Base-by-base conservation (phyloP, 1,284 basidiomycete species). In the Pascua sp. region DNA sequence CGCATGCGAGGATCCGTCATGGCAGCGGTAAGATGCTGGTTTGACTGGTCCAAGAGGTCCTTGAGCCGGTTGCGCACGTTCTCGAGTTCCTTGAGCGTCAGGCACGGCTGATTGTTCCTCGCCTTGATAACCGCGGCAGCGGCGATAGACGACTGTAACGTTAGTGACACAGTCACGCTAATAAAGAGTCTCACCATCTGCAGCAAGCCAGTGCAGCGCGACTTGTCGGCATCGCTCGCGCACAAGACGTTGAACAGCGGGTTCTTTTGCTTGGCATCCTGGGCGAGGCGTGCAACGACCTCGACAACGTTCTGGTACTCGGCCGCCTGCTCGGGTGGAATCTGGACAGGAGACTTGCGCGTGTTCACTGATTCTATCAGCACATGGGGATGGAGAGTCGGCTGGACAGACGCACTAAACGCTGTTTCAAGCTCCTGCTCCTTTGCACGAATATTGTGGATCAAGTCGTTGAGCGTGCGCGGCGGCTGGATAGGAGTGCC, bases 71-170 rank as follows among this genome's bases (percentile, higher is more conserved):
- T 42, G 37, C 57, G 48, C 10, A 62, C 51, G 36, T 50, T 50
- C 43, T 62, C 57, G 11, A 59, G 52, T 52, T 62, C 60, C 57
- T 62, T 59, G 18, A 62, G 47, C 10, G 45, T 56, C 37, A 62
- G 41, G 51, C 57, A 56, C 0, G 57, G 57, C 38, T 58, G 51
- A 42, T 58, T 58, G 36, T 16, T 47, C 52, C 54, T 56, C 16
- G 60, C 57, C 47, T 54, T 59, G 42, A 40, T 46, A n/a, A 60
- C 54, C 8, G 54, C 54, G 5, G 58, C 58, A 1, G 58, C 53
- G 36, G 51, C 49, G 15, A 60, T 56, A 7, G 58, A 55, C 17
- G 58, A 56, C 57, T 41, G 45, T n/a, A n/a, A 38, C 24, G 49
- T 11, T 15, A 41, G 50, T 24, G 5, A 44, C 13, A 12, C 13